Evolutionary conservation across 345 rosid genomes (phyloP), one percentile per base, ranked within the genome.

Genomic region (Heritiera fomes): DNA sequence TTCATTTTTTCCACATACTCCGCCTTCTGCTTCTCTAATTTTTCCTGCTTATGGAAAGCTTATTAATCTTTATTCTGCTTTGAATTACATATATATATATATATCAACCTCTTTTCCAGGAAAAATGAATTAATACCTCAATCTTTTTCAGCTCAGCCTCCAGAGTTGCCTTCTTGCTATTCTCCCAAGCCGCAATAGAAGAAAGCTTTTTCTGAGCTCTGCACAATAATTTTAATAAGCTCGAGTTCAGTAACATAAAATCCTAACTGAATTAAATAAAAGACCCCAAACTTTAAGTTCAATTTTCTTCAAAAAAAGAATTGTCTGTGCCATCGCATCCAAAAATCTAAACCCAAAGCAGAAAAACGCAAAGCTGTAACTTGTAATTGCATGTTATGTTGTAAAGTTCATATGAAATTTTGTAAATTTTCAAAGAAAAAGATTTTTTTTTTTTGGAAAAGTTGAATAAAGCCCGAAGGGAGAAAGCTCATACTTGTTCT

Each of bases 11-110:
- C 99, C 47, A 77, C 87, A 17, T 86, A 90, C 46, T 82, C 89
- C 0, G 98, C 98, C 84, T 88, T 94, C 86, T 91, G 83, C 91
- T 92, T 94, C 83, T 88, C 91, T 78, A 96, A 56, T 13, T 87
- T 71, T 82, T 96, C 98, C 98, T 94, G 83, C 81, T 72, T 79
- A 72, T 2, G 11, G 23, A 59, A 28, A 72, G 75, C 50, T 30
- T 59, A 15, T 18, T 11, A 5, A 1, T 45, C 11, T 0, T 11
- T 32, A 6, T 7, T 60, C 11, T 55, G n/a, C 56, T 47, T 69
- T 34, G 20, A n/a, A 46, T 69, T 40, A 56, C 50, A 10, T 2
- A 23, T 23, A 23, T 23, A 8, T 5, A 23, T 23, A 23, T 23
- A 23, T 23, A 8, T 6, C 20, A 9, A 73, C 11, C 15, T 7